phyloP scores from a whole-genome alignment of 2,329 filamentous ascomycete genomes.

The Colletotrichum neosansevieriae region DNA sequence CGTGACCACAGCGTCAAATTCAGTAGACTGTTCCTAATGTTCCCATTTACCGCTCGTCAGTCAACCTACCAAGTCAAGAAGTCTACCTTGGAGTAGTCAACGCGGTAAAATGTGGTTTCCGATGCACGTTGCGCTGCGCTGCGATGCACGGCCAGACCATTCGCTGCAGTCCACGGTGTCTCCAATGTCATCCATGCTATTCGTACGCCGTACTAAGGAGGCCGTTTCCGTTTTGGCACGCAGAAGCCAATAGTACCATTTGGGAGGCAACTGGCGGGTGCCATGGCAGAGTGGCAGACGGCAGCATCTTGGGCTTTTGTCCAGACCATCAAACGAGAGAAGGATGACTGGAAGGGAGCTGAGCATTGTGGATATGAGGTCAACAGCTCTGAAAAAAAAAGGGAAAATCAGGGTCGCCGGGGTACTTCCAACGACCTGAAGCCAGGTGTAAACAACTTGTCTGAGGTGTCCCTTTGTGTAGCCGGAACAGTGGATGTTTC shows the following conservation, averaged over 20 bases:
- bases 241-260: slow-evolving; percentile 35
- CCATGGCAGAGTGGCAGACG: background rate
- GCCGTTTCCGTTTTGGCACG: slow-evolving; percentile 36
- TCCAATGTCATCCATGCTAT: slow-evolving; percentile 24
- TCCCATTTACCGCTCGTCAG: too few species aligned
- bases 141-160: slow-evolving; percentile 38
- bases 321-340: background rate
- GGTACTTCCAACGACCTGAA: background rate
- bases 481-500: slow-evolving; percentile 38
- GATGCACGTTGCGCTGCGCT: slow-evolving; percentile 22
- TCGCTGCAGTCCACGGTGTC: slow-evolving; percentile 31
- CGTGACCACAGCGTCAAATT: slow-evolving; percentile 23
- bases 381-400: background rate
- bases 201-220: slow-evolving; percentile 24
- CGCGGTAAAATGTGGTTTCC: slow-evolving; percentile 9
- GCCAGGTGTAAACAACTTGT: too few species aligned
- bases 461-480: slow-evolving; percentile 29
- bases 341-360: background rate
- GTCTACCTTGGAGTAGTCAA: background rate
- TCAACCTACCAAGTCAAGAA: too few species aligned
- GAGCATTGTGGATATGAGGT: slow-evolving; percentile 11
- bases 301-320: background rate
- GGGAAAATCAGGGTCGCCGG: slow-evolving; percentile 15
- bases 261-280: slow-evolving; percentile 18
- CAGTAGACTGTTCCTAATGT: background rate